Evolutionary conservation across 2,329 filamentous ascomycete genomes (phyloP).

Genomic region (Diaporthe humulicola): DNA sequence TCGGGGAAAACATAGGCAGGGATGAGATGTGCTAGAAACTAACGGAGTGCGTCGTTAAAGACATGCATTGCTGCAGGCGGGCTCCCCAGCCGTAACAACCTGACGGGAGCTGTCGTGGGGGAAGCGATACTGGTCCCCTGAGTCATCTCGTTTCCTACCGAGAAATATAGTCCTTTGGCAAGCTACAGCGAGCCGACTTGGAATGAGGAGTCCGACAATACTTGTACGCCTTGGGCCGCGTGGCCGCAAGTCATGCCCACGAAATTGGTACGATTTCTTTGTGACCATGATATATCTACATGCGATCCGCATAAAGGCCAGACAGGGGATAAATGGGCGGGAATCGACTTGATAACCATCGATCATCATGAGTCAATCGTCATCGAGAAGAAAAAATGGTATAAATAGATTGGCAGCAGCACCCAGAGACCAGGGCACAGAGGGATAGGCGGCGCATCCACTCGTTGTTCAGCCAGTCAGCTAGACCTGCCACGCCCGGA

Average conservation of each 20-base stretch:
- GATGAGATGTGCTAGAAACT: neutral
- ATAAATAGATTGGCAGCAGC: neutral
- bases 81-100: neutral
- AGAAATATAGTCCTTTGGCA: neutral
- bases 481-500: neutral
- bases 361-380: neutral
- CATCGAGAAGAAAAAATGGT: neutral
- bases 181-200: neutral
- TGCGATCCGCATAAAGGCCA: neutral
- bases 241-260: neutral
- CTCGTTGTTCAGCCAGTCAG: slow-evolving; percentile 13
- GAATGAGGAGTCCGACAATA: neutral
- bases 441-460: neutral
- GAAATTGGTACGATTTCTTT: neutral
- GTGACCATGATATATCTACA: neutral
- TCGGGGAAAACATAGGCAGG: neutral
- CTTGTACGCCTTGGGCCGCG: neutral
- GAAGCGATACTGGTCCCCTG: neutral
- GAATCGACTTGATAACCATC: neutral
- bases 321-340: neutral
- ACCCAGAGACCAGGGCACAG: slow-evolving; percentile 1
- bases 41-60: neutral
- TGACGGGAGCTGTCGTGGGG: too few species aligned
- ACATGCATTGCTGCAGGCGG: neutral
- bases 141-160: neutral